phyloP scores from a whole-genome alignment of 1,139 yeast species.

The Scheffersomyces lignicola region DNA sequence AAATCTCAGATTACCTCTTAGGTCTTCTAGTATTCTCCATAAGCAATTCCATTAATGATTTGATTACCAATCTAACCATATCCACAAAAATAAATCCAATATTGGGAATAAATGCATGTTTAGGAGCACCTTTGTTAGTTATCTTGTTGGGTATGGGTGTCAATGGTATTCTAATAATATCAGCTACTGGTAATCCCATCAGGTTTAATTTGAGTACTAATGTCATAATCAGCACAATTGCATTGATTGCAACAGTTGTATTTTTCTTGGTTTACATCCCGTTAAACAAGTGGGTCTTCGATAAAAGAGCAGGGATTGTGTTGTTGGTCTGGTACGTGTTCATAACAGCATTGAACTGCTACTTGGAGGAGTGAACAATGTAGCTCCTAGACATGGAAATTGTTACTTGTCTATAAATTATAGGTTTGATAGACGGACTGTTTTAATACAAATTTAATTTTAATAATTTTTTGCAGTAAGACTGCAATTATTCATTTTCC shows the following conservation, averaged over 20 bases:
- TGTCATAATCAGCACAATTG: conserved; percentile 26
- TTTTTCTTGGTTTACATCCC: conserved; percentile 31
- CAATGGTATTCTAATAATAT: conserved; percentile 26
- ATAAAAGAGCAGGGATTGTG: conserved; percentile 27
- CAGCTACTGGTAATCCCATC: conserved; percentile 16
- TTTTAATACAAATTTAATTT: too few species aligned
- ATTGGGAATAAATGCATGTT: conserved; percentile 41
- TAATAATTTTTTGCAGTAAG: too few species aligned
- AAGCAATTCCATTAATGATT: conserved; percentile 42
- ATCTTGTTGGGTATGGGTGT: conserved; percentile 42
- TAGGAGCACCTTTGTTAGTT: conserved; percentile 43
- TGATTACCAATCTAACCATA: conserved; percentile 41
- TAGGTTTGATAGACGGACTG: too few species aligned
- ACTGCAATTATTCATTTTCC: too few species aligned
- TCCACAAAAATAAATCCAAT: conserved; percentile 35
- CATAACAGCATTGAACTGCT: conserved; percentile 18
- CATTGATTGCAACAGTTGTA: conserved; percentile 24
- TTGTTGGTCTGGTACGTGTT: conserved; percentile 23
- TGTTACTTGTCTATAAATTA: too few species aligned
- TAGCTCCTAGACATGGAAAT: too few species aligned
- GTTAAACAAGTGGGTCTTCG: conserved; percentile 35
- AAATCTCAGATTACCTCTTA: conserved; percentile 39
- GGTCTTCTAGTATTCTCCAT: conserved; percentile 42
- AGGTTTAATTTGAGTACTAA: conserved; percentile 24
- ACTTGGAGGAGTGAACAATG: conserved; percentile 12